These are phyloP conservation scores for Austroboletus niveus DNA, from an alignment of 1,284 basidiomycete genomes.

Conservation along the genomic window DNA sequence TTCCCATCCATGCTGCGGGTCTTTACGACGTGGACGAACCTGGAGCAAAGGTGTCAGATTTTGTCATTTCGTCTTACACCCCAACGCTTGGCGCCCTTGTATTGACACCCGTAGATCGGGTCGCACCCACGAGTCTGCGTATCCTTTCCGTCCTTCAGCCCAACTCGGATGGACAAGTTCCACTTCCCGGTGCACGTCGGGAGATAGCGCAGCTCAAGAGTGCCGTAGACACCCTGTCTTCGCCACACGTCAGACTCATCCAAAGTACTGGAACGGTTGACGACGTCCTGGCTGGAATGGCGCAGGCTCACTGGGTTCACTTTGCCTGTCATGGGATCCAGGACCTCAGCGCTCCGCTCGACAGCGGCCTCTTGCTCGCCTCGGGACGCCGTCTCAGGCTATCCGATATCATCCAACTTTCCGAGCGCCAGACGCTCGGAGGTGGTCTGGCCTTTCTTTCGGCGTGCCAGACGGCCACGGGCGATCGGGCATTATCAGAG, in stretches of 20 bases:
- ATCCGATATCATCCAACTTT: neutral
- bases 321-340: slow-evolving; percentile 2
- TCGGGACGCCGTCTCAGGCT: neutral
- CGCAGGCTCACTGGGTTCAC: neutral
- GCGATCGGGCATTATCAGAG: neutral
- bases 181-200: neutral
- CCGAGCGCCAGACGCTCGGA: neutral
- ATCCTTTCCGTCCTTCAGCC: slow-evolving; percentile 1
- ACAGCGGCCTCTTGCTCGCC: neutral
- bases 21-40: neutral
- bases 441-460: neutral
- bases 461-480: neutral
- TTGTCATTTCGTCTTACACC: neutral
- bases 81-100: neutral
- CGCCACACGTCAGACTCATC: neutral
- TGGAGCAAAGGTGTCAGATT: neutral
- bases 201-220: neutral
- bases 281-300: slow-evolving; percentile 1
- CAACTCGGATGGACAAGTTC: neutral
- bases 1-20: slow-evolving; percentile 5
- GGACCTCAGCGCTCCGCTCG: neutral
- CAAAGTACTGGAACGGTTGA: neutral
- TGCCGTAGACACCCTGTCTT: neutral
- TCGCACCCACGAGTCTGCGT: neutral
- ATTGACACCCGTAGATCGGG: neutral